Evolutionary conservation across 2,329 filamentous ascomycete species (phyloP), one percentile per base, ranked within the genome.

Genomic region (Pseudopyricularia javanii): DNA sequence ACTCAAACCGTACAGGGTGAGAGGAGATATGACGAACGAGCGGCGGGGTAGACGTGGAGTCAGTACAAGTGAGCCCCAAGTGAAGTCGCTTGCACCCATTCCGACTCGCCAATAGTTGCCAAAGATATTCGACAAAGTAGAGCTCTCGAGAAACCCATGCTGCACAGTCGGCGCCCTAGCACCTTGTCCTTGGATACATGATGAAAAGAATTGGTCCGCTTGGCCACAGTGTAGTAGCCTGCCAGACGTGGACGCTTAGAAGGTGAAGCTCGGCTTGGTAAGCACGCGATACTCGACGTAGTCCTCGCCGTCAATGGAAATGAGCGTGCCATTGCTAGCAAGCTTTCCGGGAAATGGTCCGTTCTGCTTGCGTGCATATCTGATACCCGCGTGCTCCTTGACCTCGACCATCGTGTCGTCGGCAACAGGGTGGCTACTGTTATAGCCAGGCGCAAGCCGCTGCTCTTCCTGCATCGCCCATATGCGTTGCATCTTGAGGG

Each of bases 251-350:
- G 20, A 34, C n/a, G 26, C 34, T 61, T 63, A 81, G 57, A 80
- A 83, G 8, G 40, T 45, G 59, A 83, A 83, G 0, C 72, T 75
- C 0, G 79, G 79, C 65, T 82, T 83, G 1, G 77, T 82, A 26
- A 85, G 71, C 1, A 85, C 78, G 2, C 80, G 74, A 57, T 84
- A 84, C 62, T 84, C 81, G 33, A 85, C 79, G 55, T 80, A 85
- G 56, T 84, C 81, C 61, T 84, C 80, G 22, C 80, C 81, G 55
- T 84, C 79, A 55, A 85, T 84, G 49, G 69, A 82, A 59, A 84
- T 74, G 22, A 84, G 79, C 9, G 74, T 75, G 5, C 80, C 77
- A 55, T 79, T 74, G 48, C 77, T 80, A 30, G 82, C 79, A n/a
- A 83, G 73, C 61, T 82, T 82, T 24, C 80, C 80, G 56, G 74